Evolutionary conservation across 257 asterid genomes (phyloP), one percentile per base, ranked within the genome.

Genomic region (Anisodus tanguticus): DNA sequence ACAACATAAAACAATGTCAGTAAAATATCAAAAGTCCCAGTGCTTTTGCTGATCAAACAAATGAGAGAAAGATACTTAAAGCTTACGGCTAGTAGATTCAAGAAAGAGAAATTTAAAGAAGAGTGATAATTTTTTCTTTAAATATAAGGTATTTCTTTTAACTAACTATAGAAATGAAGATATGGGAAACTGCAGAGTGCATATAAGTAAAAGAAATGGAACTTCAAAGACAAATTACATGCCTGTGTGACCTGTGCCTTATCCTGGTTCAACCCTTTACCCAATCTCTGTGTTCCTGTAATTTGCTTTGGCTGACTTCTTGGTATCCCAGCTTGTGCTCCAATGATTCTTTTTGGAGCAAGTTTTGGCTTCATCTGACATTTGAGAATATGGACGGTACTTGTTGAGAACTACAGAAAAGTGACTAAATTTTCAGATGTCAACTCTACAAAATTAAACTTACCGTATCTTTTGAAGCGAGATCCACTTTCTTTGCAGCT

Each of bases 291-390:
- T 85, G 83, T 88, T 87, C 85, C 90, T n/a, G 83, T 84, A 87
- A 83, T 87, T 85, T 89, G 94, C 66, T 92, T 92, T 83, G 92
- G 90, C 82, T 87, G 95, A 84, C 87, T 53, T 89, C 88, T 95
- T 69, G 91, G 72, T 67, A 81, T 64, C 76, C 90, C 87, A 74
- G 93, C 70, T 82, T 86, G 94, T 82, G 83, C 80, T 88, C 87
- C 84, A 86, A 78, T 86, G 47, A 82, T 83, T 88, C 90, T 92
- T 92, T 88, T 95, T 67, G 84, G 60, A 77, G 87, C 88, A 84
- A 90, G 87, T 85, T 86, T 89, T 53, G 84, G 89, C 80, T 83
- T 92, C 95, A 88, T 89, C 88, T 86, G 70, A 85, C 87, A 87
- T 85, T 83, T 81, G 84, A 68, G 67, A 82, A 45, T 66, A 16